Conservation (phyloP, 352 stramenopile species). For the Elongisporangium prolatum region DNA sequence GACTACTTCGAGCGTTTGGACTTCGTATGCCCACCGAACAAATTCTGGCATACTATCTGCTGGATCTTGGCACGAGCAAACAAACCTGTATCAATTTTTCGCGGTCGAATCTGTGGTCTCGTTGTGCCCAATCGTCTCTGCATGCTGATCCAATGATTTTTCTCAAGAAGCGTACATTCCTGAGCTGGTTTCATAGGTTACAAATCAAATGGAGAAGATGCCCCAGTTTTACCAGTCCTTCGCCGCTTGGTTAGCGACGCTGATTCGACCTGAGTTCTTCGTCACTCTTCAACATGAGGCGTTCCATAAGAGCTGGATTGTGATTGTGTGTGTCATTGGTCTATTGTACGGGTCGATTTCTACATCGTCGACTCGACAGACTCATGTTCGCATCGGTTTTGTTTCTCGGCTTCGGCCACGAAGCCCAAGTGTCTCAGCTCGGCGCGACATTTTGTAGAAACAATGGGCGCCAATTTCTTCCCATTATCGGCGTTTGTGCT, state of each 20-base stretch:
- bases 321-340: constrained; percentile 17
- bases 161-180: constrained; percentile 83
- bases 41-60: constrained; percentile 40
- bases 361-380: constrained; percentile 16
- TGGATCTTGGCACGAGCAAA: constrained; percentile 34
- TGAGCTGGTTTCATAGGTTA: constrained; percentile 74
- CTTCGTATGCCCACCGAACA: constrained; percentile 32
- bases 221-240: constrained; percentile 32
- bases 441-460: constrained; percentile 46
- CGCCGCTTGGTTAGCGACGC: constrained; percentile 33
- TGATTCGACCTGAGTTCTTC: constrained; percentile 1
- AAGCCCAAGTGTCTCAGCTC: constrained; percentile 55
- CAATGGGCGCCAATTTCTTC: constrained; percentile 39
- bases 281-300: constrained; percentile 4
- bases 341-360: constrained; percentile 20
- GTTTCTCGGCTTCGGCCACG: constrained; percentile 47
- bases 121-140: too few species aligned
- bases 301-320: too few species aligned
- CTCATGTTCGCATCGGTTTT: constrained; percentile 62
- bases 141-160: constrained; percentile 24
- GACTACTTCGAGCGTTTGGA: constrained; percentile 39
- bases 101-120: not conserved
- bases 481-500: constrained; percentile 69
- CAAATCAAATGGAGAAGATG: constrained; percentile 26
- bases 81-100: constrained; percentile 39